Conservation (phyloP, 2,329 filamentous ascomycete species). For the Chaetomium sp. region DNA sequence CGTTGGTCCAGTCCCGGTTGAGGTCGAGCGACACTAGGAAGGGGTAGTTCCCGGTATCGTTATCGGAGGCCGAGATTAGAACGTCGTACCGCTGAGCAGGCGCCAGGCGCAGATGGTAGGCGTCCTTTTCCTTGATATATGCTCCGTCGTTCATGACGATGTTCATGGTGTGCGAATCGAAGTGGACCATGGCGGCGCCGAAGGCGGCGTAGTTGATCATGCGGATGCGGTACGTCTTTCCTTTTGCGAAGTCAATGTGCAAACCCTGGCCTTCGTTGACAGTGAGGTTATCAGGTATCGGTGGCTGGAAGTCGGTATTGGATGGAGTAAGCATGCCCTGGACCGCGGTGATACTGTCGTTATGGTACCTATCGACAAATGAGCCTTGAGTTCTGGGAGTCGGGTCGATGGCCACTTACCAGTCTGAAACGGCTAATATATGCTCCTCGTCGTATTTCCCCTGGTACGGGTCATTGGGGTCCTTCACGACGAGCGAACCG, state of each 20-base stretch:
- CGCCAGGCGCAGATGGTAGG: constrained; percentile 46
- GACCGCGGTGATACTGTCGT: constrained; percentile 43
- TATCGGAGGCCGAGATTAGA: constrained; percentile 41
- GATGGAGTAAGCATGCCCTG: constrained; percentile 45
- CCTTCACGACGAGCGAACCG: constrained; percentile 62
- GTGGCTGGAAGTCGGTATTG: constrained; percentile 47
- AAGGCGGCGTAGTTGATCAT: constrained; percentile 51
- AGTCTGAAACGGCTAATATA: constrained; percentile 53
- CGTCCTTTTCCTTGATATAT: constrained; percentile 43
- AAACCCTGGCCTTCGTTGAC: constrained; percentile 48
- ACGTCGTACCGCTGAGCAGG: constrained; percentile 52
- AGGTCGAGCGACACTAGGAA: constrained; percentile 49
- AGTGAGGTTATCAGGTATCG: constrained; percentile 46
- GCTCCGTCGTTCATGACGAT: constrained; percentile 50
- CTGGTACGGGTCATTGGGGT: constrained; percentile 56
- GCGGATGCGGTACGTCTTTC: constrained; percentile 52
- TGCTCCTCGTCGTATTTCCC: constrained; percentile 60
- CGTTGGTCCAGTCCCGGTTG: constrained; percentile 47
- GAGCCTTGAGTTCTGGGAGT: not conserved
- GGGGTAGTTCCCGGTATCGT: constrained; percentile 46
- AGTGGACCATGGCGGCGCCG: constrained; percentile 47
- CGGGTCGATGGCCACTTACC: not conserved
- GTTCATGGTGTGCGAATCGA: constrained; percentile 49
- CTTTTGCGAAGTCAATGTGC: constrained; percentile 43
- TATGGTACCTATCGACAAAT: constrained; percentile 44